Conservation (phyloP, 2,329 filamentous ascomycete species). For the Xylaria sp. region DNA sequence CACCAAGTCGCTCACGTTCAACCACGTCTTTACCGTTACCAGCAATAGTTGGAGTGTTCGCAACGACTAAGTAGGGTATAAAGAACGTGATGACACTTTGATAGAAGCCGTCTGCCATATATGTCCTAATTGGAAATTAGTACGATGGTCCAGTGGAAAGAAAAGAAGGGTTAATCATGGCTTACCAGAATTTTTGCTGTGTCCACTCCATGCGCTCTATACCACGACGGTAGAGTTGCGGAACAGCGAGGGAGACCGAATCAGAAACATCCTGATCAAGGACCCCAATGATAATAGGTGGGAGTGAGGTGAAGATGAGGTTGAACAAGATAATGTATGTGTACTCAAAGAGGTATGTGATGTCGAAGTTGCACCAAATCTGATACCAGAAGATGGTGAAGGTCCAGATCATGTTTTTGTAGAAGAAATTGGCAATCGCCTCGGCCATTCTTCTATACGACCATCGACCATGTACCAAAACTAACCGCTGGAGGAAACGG, state of each 20-base stretch:
- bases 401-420: constrained; percentile 99
- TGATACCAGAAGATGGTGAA: constrained; percentile 98
- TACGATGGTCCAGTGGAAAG: constrained; percentile 4
- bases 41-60: constrained; percentile 73
- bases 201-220: constrained; percentile 98
- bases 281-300: constrained; percentile 94
- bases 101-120: constrained; percentile 95
- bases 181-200: constrained; percentile 93
- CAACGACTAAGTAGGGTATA: constrained; percentile 86
- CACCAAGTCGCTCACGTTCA: constrained; percentile 85
- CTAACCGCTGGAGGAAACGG: constrained; percentile 82
- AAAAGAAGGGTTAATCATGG: constrained; percentile 35
- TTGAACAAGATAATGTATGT: constrained; percentile 98
- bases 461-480: constrained; percentile 93
- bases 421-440: constrained; percentile 98
- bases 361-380: constrained; percentile 94
- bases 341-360: constrained; percentile 97
- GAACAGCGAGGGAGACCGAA: constrained; percentile 90
- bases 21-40: constrained; percentile 78
- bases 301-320: constrained; percentile 93
- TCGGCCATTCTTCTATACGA: constrained; percentile 95
- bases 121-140: constrained; percentile 67
- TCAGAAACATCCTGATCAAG: constrained; percentile 97
- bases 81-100: constrained; percentile 95
- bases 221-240: constrained; percentile 92